phyloP scores from a whole-genome alignment of 345 rosid genomes.

The Lepidium africanum region DNA sequence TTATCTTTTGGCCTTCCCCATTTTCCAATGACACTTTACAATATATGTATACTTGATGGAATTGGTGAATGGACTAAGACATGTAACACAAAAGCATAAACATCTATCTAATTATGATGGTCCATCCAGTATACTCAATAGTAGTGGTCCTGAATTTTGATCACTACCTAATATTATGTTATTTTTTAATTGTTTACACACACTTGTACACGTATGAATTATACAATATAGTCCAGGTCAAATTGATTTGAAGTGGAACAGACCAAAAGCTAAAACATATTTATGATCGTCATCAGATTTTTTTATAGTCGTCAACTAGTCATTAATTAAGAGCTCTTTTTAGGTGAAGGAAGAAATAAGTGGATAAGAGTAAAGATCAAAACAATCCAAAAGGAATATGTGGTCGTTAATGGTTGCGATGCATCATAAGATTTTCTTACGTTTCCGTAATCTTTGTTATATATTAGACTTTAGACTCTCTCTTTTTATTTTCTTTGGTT shows the following conservation, averaged over 20 bases:
- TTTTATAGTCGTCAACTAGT: background rate
- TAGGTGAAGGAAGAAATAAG: background rate
- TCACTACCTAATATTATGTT: background rate
- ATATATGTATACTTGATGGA: too few relatives aligned
- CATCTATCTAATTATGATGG: too few relatives aligned
- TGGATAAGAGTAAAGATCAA: slow-evolving; percentile 9
- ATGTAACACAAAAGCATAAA: too few relatives aligned
- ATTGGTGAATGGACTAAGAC: too few relatives aligned
- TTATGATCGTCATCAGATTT: slow-evolving; percentile 5
- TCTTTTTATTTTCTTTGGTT: background rate
- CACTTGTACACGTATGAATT: background rate
- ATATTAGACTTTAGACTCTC: background rate
- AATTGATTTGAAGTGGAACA: background rate
- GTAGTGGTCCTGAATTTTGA: background rate
- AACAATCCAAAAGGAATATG: slow-evolving; percentile 11
- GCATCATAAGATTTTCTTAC: slow-evolving; percentile 24
- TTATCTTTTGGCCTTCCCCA: too few relatives aligned
- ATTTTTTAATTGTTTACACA: background rate
- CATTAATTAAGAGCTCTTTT: background rate
- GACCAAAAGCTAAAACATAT: slow-evolving; percentile 9
- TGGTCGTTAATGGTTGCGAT: slow-evolving; percentile 16
- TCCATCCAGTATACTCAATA: too few relatives aligned
- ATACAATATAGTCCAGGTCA: background rate
- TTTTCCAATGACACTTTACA: too few relatives aligned
- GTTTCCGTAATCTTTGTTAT: slow-evolving; percentile 14